A percentile compares a stretch with the other conserved stretches of the same genome.
Evolutionary conservation across 1,284 basidiomycete species (phyloP).

Genomic region (Leccinum pachyderme): DNA sequence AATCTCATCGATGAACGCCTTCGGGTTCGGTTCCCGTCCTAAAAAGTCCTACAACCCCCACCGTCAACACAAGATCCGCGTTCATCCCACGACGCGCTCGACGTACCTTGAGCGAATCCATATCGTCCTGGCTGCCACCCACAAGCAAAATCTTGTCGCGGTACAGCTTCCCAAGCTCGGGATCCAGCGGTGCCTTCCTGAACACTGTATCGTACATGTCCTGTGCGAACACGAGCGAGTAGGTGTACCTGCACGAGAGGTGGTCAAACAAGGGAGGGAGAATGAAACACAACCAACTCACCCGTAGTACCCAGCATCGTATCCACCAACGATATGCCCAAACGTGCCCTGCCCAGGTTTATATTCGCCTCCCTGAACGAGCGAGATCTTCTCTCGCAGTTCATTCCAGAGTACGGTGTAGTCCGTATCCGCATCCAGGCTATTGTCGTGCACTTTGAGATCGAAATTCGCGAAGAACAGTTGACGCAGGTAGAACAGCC

Average conservation of each 20-base stretch:
- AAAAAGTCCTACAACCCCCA: conserved; percentile 52
- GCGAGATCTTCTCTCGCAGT: conserved; percentile 62
- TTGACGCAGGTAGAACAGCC: conserved; percentile 74
- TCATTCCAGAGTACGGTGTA: conserved; percentile 75
- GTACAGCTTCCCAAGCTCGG: conserved; percentile 48
- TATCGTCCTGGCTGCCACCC: conserved; percentile 59
- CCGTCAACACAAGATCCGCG: not conserved
- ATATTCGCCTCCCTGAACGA: conserved; percentile 57
- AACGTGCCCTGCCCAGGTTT: conserved; percentile 54
- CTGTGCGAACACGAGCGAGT: conserved; percentile 35
- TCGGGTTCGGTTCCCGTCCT: not conserved
- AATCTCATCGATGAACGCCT: not conserved
- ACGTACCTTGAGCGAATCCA: conserved; percentile 51
- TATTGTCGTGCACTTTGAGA: conserved; percentile 70
- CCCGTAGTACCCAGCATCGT: not conserved
- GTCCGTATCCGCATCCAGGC: conserved; percentile 46
- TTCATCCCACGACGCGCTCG: not conserved
- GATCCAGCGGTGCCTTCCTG: conserved; percentile 65
- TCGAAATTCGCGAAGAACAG: conserved; percentile 82
- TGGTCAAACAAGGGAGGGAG: not conserved
- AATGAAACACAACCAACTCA: not conserved
- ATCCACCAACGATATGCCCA: conserved; percentile 15
- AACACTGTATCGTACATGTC: conserved; percentile 51
- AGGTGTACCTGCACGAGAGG: conserved; percentile 20
- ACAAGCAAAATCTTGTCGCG: conserved; percentile 48